A percentile compares a stretch with the other conserved stretches of the same genome.
These are phyloP conservation scores for Phytophthora cactorum DNA, from an alignment of 352 stramenopile species.

Conservation along the genomic window DNA sequence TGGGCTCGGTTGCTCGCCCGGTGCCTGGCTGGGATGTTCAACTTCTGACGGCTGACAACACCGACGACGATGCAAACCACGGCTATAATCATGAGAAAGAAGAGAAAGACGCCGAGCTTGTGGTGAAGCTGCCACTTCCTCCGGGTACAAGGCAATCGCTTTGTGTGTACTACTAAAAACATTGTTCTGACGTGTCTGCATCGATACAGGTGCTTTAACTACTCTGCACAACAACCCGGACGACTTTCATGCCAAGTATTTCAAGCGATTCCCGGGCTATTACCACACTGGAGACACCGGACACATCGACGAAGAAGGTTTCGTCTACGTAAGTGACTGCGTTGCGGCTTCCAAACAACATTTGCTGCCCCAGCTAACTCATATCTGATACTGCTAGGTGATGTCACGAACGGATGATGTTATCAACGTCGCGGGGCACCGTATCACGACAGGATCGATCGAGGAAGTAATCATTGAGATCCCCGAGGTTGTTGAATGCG, in stretches of 20 bases:
- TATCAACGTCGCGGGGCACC: slow-evolving; percentile 91
- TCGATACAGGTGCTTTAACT: slow-evolving; percentile 56
- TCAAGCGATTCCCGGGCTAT: slow-evolving; percentile 86
- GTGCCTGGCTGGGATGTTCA: slow-evolving; percentile 89
- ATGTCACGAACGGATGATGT: slow-evolving; percentile 93
- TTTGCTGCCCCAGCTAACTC: not conserved
- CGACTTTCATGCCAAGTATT: slow-evolving; percentile 84
- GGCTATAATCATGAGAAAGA: slow-evolving; percentile 58
- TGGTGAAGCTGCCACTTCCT: slow-evolving; percentile 86
- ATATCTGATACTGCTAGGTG: slow-evolving; percentile 45
- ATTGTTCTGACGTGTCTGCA: slow-evolving; percentile 1
- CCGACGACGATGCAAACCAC: slow-evolving; percentile 48
- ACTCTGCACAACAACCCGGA: slow-evolving; percentile 89
- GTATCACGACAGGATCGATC: slow-evolving; percentile 88
- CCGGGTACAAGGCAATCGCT: slow-evolving; percentile 43
- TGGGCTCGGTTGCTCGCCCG: slow-evolving; percentile 65
- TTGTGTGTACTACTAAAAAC: not conserved
- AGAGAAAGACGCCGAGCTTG: slow-evolving; percentile 67
- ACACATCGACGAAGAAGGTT: slow-evolving; percentile 91
- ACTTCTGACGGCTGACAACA: slow-evolving; percentile 62
- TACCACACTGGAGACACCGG: slow-evolving; percentile 91
- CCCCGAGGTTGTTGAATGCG: slow-evolving; percentile 86
- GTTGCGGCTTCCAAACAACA: not conserved
- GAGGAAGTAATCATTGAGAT: slow-evolving; percentile 90
- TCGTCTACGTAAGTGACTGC: slow-evolving; percentile 69